Evolutionary conservation across 2,329 filamentous ascomycete species (phyloP), one percentile per base, ranked within the genome.

Genomic region (Colletotrichum truncatum): DNA sequence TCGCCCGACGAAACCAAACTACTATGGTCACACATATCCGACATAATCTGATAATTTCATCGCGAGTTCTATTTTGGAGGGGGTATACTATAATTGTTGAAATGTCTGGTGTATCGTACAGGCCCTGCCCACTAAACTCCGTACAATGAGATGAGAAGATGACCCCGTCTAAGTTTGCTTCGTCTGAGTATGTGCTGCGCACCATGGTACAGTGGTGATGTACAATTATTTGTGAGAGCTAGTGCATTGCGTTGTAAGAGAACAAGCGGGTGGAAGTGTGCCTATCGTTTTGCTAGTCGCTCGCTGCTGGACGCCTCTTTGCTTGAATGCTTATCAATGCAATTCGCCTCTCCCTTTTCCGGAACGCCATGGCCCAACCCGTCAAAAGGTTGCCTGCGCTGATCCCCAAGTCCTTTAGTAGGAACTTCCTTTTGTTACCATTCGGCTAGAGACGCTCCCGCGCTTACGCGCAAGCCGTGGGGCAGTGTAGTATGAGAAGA

Each of bases 131-230:
- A 21, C 10, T 11, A 11, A 28, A 30, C 30, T 34, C 51, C 39
- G 12, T 26, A 26, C 52, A 39, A 14, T 64, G 48, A 64, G 61
- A 21, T 61, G 61, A 64, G 61, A 64, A 48, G 23, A 52, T 45
- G 26, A 28, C 16, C 7, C n/a, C 26, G 11, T 12, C 18, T 7
- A 10, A 21, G 38, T 14, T 28, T 28, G n/a, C n/a, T n/a, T n/a
- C n/a, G 36, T 14, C 25, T 18, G 14, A 46, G 23, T 34, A 46
- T 25, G 14, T 45, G 21, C 23, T 25, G 14, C 38, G 21, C 23
- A 14, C 11, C 46, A 39, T 38, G 12, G 32, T 45, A 46, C 54
- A 64, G 45, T 32, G 16, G 9, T 45, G 38, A 57, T 58, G 43
- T 58, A 58, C 55, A 51, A 9, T 25, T 23, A 38, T 36, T 39